Base-by-base conservation (phyloP, 495 filamentous ascomycete genomes). In the Penicillium longicatenatum region DNA sequence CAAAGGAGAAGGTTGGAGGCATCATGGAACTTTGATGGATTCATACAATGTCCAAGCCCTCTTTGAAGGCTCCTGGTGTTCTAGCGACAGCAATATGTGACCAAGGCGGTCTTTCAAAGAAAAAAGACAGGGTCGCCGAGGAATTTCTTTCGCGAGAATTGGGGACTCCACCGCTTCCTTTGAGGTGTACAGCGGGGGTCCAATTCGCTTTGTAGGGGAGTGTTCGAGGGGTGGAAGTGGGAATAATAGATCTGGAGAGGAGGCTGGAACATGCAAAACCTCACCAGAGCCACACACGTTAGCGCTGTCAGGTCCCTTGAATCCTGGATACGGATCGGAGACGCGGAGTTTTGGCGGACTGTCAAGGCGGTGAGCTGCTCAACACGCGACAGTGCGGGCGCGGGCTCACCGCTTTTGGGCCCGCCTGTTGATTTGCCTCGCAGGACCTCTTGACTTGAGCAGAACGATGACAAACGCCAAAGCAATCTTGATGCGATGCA, bases 1-100 rank as follows among this genome's bases (percentile, higher is more conserved):
- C 50, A 44, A 57, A 53, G 39, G 57, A 51, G 63, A 52, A 50
- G 46, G 50, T 43, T 33, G 54, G 51, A 61, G 53, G 62, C 70
- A 73, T 71, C 59, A 68, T 74, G 60, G 52, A 52, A 50, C 50
- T 59, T 45, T 55, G 31, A 61, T 58, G 37, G n/a, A 54, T 41
- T 30, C n/a, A 1, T 33, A 17, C 20, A 31, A 48, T 11, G 22
- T 10, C 24, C 17, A 29, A 37, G 26, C 21, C 8, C 21, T 60
- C n/a, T 12, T 12, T 8, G 2, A 9, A 39, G 19, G 7, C 21
- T n/a, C 20, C 26, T 26, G 1, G 24, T n/a, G 29, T 47, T 39
- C 51, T 39, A 29, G 50, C 52, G 55, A 57, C 54, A 11, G 31
- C 35, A 8, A 33, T 44, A 26, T 37, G 16, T n/a, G 20, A 30